Percentiles rank a stretch among this genome's conserved stretches.
Evolutionary conservation across 176 grass and related monocot species (phyloP).

Genomic region (Raddia guianensis): DNA sequence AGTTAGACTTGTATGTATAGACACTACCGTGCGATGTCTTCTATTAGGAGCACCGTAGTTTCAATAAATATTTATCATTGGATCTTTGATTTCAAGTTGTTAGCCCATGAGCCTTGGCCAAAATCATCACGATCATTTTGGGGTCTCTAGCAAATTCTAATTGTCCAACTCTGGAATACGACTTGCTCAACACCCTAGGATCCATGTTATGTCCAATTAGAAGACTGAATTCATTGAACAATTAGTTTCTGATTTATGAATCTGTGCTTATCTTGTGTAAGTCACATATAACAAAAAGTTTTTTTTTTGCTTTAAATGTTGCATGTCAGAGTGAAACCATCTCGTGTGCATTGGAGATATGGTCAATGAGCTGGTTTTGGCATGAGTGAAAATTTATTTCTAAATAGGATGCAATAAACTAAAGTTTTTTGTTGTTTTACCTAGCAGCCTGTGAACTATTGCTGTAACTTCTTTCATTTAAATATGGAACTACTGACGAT

Average conservation of each 20-base stretch:
- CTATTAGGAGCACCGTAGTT: too few species aligned
- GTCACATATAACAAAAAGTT: not conserved
- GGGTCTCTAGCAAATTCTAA: constrained; percentile 25
- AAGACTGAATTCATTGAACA: not conserved
- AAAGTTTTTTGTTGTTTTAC: constrained; percentile 5
- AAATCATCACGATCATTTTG: not conserved
- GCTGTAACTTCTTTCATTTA: not conserved
- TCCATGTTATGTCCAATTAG: not conserved
- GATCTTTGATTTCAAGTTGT: not conserved
- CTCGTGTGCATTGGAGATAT: not conserved
- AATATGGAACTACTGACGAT: not conserved
- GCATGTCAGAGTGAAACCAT: constrained; percentile 5
- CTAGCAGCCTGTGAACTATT: not conserved
- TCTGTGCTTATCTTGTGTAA: not conserved
- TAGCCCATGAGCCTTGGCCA: not conserved
- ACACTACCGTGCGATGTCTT: too few species aligned
- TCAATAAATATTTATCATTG: too few species aligned
- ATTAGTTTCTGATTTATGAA: constrained; percentile 11
- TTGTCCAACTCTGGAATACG: not conserved
- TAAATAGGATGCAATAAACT: constrained; percentile 5
- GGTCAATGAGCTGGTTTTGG: not conserved
- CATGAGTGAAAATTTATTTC: constrained; percentile 16
- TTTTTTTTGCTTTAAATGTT: not conserved
- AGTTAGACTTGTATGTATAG: not conserved
- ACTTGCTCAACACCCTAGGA: not conserved